These are phyloP conservation scores for Ogataea siamensis DNA, from an alignment of 805 yeast species.

Conservation along the genomic window DNA sequence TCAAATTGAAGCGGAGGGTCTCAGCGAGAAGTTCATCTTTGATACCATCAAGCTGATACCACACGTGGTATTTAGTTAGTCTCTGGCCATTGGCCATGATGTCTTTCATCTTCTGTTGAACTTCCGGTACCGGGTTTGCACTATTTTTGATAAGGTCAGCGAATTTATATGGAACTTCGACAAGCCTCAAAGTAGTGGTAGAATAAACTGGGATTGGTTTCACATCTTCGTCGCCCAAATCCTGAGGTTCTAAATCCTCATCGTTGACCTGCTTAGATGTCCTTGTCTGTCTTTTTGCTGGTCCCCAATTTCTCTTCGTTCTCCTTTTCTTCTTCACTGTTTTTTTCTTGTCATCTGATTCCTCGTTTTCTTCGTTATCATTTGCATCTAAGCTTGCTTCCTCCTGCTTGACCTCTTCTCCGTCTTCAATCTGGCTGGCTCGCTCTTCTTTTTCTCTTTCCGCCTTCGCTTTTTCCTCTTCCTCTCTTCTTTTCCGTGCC, in stretches of 20 bases:
- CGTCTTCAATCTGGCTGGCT: conserved; percentile 26
- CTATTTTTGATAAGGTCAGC: conserved; percentile 66
- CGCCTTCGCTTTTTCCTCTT: conserved; percentile 15
- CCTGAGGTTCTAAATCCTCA: conserved; percentile 23
- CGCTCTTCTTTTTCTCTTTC: conserved; percentile 32
- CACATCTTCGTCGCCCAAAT: conserved; percentile 37
- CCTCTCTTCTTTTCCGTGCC: conserved; percentile 26
- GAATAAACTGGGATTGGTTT: conserved; percentile 50
- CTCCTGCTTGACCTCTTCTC: conserved; percentile 17
- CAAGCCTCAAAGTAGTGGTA: conserved; percentile 63
- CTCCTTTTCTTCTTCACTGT: conserved; percentile 25
- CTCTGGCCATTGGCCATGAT: conserved; percentile 60
- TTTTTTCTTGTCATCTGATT: conserved; percentile 26
- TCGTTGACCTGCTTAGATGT: conserved; percentile 21
- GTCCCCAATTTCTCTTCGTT: conserved; percentile 31
- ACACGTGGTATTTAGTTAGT: conserved; percentile 59
- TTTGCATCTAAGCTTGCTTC: conserved; percentile 19
- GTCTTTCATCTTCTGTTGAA: conserved; percentile 57
- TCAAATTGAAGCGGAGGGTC: conserved; percentile 53
- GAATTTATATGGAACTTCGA: conserved; percentile 63
- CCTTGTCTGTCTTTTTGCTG: conserved; percentile 30
- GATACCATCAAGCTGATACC: conserved; percentile 82
- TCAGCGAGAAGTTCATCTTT: conserved; percentile 69
- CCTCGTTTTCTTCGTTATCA: conserved; percentile 28
- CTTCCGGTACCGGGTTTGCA: conserved; percentile 55